Conservation (phyloP, 2,329 filamentous ascomycete species). For the Aspergillus felis region DNA sequence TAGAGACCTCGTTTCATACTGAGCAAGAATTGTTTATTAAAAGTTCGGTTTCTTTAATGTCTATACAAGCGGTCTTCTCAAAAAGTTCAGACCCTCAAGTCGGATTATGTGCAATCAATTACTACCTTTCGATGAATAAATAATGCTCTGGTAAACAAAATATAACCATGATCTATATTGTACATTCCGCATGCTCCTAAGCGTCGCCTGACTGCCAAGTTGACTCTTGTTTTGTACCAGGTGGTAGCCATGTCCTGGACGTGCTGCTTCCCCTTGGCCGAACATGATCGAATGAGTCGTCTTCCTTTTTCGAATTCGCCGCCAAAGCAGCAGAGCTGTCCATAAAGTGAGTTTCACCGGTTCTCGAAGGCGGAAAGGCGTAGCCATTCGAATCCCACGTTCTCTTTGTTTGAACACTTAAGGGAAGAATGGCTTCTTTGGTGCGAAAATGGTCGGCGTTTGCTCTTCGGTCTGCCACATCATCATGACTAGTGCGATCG, state of each 20-base stretch:
- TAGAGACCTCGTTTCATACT: background rate
- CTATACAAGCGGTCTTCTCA: background rate
- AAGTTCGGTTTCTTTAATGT: background rate
- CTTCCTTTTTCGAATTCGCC: slow-evolving; percentile 39
- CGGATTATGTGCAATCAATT: background rate
- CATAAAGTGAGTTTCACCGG: slow-evolving; percentile 15
- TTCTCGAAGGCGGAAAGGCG: slow-evolving; percentile 27
- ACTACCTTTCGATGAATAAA: slow-evolving; percentile 2
- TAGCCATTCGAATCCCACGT: slow-evolving; percentile 36
- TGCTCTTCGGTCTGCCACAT: slow-evolving; percentile 79
- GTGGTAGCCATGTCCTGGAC: slow-evolving; percentile 60
- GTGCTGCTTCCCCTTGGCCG: slow-evolving; percentile 39
- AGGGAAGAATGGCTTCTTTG: slow-evolving; percentile 62
- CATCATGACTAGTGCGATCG: slow-evolving; percentile 83
- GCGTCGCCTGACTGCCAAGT: slow-evolving; percentile 64
- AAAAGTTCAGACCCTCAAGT: background rate
- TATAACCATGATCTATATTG: background rate
- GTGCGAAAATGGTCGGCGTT: slow-evolving; percentile 60
- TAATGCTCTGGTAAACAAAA: background rate
- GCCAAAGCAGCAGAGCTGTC: slow-evolving; percentile 15
- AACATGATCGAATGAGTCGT: slow-evolving; percentile 43
- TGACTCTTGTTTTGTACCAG: slow-evolving; percentile 79
- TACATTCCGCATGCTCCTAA: slow-evolving; percentile 11
- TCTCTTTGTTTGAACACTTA: slow-evolving; percentile 45
- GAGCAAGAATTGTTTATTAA: background rate